Base-by-base conservation (phyloP, 1,139 yeast genomes). In the Yamadazyma diddensiae region DNA sequence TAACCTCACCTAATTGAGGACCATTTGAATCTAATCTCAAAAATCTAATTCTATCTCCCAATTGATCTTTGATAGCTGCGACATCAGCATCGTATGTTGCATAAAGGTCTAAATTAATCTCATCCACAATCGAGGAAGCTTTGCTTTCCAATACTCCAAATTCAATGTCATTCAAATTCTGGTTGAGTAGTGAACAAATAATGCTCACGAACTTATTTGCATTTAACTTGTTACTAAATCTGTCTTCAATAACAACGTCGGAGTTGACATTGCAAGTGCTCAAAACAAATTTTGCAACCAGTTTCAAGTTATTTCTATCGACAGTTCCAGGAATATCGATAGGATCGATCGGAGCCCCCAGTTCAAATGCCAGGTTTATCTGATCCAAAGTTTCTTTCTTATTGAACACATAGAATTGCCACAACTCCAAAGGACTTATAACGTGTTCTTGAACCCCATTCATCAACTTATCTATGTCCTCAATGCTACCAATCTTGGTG, bases 331-430 rank as follows among this genome's bases (percentile, higher is more conserved):
- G 72, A 22, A 65, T 52, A 6, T 57, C 54, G 10, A 57, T 51
- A 1, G 65, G 61, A 1, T 40, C 24, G 9, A 34, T 27, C 9
- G 17, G 16, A n/a, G 21, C 23, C 4, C 32, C 19, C 13, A 21
- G 21, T 5, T 34, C 26, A 15, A 34, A 21, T 8, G 21, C 19
- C 5, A 22, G 31, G 20, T 20, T 28, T 9, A 57, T 40, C 4
- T 46, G 36, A 10, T 41, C 33, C 24, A 72, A 48, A 34, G 66
- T 62, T 3, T 45, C 50, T 9, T 50, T 44, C 27, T 73, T 77
- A 53, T 86, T 73, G 28, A 88, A 69, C 8, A 82, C 90, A 50
- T 88, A 92, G 55, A 62, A 92, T 55, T 92, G 88, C 98, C 98
- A 92, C 33, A 92, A 68, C 39, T 79, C 71, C 35, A 87, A 59